A percentile compares a stretch with the other conserved stretches of the same genome.
phyloP scores from a whole-genome alignment of 257 asterid genomes.

The Verbascum thapsus region DNA sequence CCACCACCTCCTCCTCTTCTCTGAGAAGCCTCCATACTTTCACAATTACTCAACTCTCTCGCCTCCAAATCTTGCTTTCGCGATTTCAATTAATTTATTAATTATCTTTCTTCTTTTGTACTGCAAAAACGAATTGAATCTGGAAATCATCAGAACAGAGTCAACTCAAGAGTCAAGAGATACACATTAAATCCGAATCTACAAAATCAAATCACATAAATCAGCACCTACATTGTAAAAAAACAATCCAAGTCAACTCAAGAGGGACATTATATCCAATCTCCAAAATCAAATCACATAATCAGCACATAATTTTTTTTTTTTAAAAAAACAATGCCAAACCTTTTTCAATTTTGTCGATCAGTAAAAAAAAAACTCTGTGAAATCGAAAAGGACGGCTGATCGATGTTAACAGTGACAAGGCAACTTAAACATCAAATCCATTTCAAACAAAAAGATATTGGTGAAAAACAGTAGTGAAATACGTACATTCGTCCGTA shows the following conservation, averaged over 20 bases:
- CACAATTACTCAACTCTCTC: constrained; percentile 16
- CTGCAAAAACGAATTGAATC: constrained; percentile 24
- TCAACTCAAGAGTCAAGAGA: constrained; percentile 45
- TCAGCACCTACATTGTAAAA: constrained; percentile 21
- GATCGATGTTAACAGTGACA: constrained; percentile 28
- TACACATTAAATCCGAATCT: constrained; percentile 33
- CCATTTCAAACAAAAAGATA: too few species aligned
- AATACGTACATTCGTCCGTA: constrained; percentile 6
- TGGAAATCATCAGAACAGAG: constrained; percentile 36
- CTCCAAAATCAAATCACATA: too few species aligned
- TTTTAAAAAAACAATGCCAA: constrained; percentile 24
- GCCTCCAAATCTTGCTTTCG: constrained; percentile 36
- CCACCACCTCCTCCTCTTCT: constrained; percentile 66
- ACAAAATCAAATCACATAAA: constrained; percentile 25
- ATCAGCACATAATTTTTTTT: too few species aligned
- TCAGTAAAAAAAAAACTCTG: background rate
- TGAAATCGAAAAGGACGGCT: constrained; percentile 23
- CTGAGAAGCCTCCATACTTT: constrained; percentile 59
- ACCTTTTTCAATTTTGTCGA: background rate
- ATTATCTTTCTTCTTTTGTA: constrained; percentile 18
- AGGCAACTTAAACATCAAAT: constrained; percentile 27
- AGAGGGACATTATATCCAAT: too few species aligned
- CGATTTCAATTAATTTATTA: constrained; percentile 21
- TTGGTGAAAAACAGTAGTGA: too few species aligned
- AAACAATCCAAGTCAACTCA: too few species aligned